Evolutionary conservation across 192 early-diverging fungal genomes (phyloP), one percentile per base, ranked within the genome.

Genomic region (Spizellomyces sp.): DNA sequence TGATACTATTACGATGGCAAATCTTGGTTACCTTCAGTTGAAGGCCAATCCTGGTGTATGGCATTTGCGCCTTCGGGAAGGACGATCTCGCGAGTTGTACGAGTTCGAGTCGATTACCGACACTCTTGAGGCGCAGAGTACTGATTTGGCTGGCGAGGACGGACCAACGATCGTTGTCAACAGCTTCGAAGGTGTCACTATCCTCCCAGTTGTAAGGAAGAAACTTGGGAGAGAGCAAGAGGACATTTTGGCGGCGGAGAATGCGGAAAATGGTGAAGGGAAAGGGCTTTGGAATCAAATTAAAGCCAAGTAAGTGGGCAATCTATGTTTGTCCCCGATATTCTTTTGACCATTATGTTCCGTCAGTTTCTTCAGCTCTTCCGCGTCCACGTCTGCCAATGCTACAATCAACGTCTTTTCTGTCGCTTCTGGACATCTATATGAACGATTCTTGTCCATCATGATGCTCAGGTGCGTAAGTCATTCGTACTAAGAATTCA

Each of bases 1-100:
- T 0, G 97, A 96, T 69, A 99, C 96, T 5, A 94, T 97, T 50
- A 94, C 97, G 1, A 99, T 99, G 97, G 93, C 94, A n/a, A 99
- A 99, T 50, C 84, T 96, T 14, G 97, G 97, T 4, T 99, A 99
- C 70, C 80, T 99, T 62, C 97, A 99, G 79, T 85, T 99, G 58
- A 94, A 96, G 75, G 95, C 95, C 5, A 87, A 88, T 66, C 94
- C 96, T 8, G 96, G 96, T 60, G 85, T 93, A 4, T 99, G 94
- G 95, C 75, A 78, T 45, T 84, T 99, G 55, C 70, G 78, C 9
- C 76, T 98, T 19, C 86, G 97, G 41, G 84, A 87, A 12, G 97
- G 97, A 0, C 88, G 92, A 12, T 95, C 95, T 0, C 69, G 73
- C 3, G 88, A 97, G 27, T 78, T 98, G 8, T 99, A 90, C 77